Percentiles rank a stretch among this genome's conserved stretches.
Conservation (phyloP, 768 basidiomycete species). For the Auricularia cornea region DNA sequence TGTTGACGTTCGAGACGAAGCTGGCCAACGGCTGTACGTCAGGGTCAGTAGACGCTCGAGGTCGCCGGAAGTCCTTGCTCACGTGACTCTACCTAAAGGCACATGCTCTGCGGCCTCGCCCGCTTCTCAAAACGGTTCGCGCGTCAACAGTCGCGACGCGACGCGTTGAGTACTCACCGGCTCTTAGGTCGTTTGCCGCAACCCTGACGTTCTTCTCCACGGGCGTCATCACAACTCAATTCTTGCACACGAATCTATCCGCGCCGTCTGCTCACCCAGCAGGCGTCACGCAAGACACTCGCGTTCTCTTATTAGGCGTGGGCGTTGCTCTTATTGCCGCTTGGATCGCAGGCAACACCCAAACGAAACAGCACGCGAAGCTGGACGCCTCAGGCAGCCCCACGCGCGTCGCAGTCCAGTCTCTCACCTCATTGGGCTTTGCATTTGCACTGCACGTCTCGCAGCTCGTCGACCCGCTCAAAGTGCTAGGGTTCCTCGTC, state of each 20-base stretch:
- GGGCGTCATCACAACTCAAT: constrained; percentile 36
- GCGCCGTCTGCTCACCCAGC: not conserved
- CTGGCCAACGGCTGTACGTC: constrained; percentile 58
- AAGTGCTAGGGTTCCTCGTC: constrained; percentile 45
- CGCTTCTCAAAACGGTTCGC: constrained; percentile 47
- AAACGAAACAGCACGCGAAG: not conserved
- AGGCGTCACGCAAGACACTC: not conserved
- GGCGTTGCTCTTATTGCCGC: not conserved
- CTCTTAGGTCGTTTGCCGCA: constrained; percentile 42
- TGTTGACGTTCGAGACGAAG: constrained; percentile 11
- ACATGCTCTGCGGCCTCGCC: constrained; percentile 57
- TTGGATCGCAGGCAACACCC: not conserved
- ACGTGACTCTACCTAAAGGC: constrained; percentile 28
- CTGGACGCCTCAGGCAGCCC: constrained; percentile 4
- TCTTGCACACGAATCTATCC: constrained; percentile 25
- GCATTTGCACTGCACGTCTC: constrained; percentile 47
- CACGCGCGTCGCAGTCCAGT: constrained; percentile 31
- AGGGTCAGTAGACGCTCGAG: constrained; percentile 35
- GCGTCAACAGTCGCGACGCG: not conserved
- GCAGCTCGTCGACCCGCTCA: constrained; percentile 40
- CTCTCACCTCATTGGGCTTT: constrained; percentile 41
- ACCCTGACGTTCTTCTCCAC: constrained; percentile 45
- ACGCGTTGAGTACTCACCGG: constrained; percentile 1
- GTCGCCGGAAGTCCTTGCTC: too few species aligned
- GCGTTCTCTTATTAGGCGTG: not conserved